Conservation (phyloP, 805 yeast species). For the Komagataella ulmi region DNA sequence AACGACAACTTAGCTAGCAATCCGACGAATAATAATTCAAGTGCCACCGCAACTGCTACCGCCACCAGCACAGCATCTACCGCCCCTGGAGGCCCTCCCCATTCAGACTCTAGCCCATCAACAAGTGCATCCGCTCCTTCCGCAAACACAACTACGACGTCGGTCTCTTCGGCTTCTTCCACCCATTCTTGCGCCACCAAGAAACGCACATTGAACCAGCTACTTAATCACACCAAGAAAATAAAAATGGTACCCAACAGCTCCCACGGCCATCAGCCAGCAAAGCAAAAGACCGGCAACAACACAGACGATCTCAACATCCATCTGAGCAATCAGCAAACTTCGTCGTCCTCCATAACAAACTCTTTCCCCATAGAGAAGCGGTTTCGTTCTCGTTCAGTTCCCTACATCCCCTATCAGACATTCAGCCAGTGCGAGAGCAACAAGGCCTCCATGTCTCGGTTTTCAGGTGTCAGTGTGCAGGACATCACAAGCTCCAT, state of each 20-base stretch:
- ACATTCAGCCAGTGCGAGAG: background rate
- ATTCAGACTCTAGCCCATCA: background rate
- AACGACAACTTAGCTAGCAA: background rate
- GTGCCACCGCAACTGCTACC: background rate
- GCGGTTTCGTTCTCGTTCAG: background rate
- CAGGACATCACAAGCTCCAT: background rate
- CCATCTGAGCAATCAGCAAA: background rate
- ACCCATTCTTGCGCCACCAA: background rate
- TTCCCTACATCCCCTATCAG: background rate
- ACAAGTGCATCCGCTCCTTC: background rate
- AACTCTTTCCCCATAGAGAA: background rate
- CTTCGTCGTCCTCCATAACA: background rate
- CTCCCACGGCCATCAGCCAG: background rate
- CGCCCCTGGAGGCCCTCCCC: background rate
- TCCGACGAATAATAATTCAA: background rate
- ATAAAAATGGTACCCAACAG: background rate
- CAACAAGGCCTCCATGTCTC: background rate
- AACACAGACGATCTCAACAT: background rate
- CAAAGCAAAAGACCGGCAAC: background rate
- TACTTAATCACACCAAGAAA: background rate
- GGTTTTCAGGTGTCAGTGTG: background rate
- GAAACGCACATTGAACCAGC: background rate
- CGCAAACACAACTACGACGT: background rate
- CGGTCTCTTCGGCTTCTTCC: background rate
- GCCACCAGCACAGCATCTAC: background rate